Evolutionary conservation across 2,329 filamentous ascomycete genomes (phyloP).

Genomic region (Cladosporium austrohemisphaericum): DNA sequence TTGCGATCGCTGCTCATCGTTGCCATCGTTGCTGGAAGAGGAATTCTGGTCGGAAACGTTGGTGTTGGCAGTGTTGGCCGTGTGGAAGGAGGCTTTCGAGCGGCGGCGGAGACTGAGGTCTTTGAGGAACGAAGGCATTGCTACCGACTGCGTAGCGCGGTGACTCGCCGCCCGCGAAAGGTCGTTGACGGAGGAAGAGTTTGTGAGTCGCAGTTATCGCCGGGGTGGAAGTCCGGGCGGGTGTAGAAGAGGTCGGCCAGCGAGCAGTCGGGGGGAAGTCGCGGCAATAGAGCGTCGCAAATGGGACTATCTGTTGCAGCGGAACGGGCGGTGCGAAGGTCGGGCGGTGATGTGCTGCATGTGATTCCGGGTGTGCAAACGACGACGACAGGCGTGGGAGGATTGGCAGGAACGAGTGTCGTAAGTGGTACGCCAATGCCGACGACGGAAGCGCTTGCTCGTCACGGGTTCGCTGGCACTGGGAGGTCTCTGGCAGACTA

Average conservation of each 20-base stretch:
- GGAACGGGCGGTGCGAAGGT: not conserved
- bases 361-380: not conserved
- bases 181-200: not conserved
- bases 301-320: not conserved
- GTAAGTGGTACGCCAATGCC: not conserved
- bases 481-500: too few relatives aligned
- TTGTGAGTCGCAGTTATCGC: too few relatives aligned
- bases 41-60: conserved; percentile 47
- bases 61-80: conserved; percentile 38
- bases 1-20: conserved; percentile 32
- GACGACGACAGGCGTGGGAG: too few relatives aligned
- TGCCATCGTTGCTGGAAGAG: conserved; percentile 25
- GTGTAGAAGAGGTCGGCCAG: not conserved
- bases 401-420: too few relatives aligned
- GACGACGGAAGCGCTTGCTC: not conserved
- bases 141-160: not conserved
- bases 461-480: not conserved
- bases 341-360: conserved; percentile 1
- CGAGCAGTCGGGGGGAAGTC: not conserved
- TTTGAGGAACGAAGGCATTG: conserved; percentile 63
- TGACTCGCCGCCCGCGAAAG: not conserved
- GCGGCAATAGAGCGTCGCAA: not conserved
- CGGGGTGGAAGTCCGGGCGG: too few relatives aligned
- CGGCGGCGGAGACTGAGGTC: conserved; percentile 64
- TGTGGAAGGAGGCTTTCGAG: conserved; percentile 70